Evolutionary conservation across 768 basidiomycete species (phyloP).

Genomic region (Pisolithus orientalis): DNA sequence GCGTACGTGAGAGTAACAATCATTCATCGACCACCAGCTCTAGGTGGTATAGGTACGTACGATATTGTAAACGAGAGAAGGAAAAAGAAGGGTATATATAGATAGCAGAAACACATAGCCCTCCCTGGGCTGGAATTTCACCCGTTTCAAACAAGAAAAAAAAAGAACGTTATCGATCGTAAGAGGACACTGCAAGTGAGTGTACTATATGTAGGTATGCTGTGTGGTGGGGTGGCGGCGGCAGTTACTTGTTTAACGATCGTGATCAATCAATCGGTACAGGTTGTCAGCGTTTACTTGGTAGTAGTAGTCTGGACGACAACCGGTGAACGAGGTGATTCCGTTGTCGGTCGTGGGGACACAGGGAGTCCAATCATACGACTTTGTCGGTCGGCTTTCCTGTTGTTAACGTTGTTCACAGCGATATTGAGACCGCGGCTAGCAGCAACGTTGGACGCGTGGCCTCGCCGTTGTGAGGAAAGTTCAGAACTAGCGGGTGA

Average conservation of each 20-base stretch:
- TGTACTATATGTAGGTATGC: background rate
- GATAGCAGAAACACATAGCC: slow-evolving; percentile 7
- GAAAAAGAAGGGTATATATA: slow-evolving; percentile 22
- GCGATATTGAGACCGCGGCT: slow-evolving; percentile 67
- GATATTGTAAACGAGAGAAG: background rate
- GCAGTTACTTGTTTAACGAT: slow-evolving; percentile 8
- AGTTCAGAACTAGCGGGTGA: slow-evolving; percentile 19
- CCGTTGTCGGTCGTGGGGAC: slow-evolving; percentile 28
- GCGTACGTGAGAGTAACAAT: too few species aligned
- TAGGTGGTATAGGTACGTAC: too few species aligned
- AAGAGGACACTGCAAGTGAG: background rate
- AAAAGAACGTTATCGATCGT: background rate
- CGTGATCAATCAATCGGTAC: too few species aligned
- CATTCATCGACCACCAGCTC: too few species aligned
- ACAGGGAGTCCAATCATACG: slow-evolving; percentile 58
- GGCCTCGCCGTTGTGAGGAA: slow-evolving; percentile 34
- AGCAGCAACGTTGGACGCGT: slow-evolving; percentile 57
- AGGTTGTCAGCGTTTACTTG: slow-evolving; percentile 8
- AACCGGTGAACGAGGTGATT: slow-evolving; percentile 7
- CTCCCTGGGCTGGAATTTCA: background rate
- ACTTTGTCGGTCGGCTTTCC: slow-evolving; percentile 58
- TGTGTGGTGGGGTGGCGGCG: background rate
- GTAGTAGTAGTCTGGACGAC: slow-evolving; percentile 18
- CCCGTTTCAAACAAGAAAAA: background rate
- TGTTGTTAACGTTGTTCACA: slow-evolving; percentile 41